Percentiles rank a stretch among this genome's conserved stretches.
Evolutionary conservation across 257 asterid genomes (phyloP).

Genomic region (Solanum virginianum): DNA sequence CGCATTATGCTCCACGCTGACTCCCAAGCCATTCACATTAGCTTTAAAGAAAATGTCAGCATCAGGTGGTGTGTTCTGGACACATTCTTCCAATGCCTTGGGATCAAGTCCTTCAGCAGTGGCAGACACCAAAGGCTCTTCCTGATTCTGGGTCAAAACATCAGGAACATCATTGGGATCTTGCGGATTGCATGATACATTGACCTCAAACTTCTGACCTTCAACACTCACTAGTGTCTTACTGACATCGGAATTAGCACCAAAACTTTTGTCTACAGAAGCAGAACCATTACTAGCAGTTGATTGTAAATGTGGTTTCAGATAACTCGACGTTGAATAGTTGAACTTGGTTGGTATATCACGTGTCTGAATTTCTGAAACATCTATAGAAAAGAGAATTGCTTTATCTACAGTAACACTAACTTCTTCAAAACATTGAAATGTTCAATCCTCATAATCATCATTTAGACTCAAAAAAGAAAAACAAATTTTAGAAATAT

Average conservation of each 20-base stretch:
- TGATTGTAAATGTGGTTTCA: conserved; percentile 7
- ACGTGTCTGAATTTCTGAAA: conserved; percentile 22
- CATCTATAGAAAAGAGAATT: conserved; percentile 17
- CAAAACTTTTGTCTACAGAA: background rate
- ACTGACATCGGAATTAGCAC: background rate
- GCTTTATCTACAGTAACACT: background rate
- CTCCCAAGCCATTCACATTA: background rate
- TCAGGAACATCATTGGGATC: conserved; percentile 2
- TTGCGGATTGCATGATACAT: background rate
- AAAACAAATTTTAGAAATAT: conserved; percentile 1
- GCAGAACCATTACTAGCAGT: background rate
- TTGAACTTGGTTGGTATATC: conserved; percentile 13
- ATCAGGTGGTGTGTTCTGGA: conserved; percentile 63
- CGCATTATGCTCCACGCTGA: conserved; percentile 2
- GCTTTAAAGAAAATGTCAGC: conserved; percentile 20
- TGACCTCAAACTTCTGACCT: background rate
- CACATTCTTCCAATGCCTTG: conserved; percentile 12
- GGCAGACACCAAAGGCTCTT: background rate
- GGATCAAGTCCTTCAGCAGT: background rate
- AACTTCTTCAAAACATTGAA: background rate
- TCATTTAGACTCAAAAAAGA: background rate
- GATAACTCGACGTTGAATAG: conserved; percentile 5
- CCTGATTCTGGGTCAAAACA: conserved; percentile 1
- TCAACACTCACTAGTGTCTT: conserved; percentile 3
- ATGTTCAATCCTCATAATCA: background rate